Percentiles rank a stretch among this genome's conserved stretches.
Evolutionary conservation across 2,329 filamentous ascomycete genomes (phyloP).

Genomic region (Microsporum ferrugineum): DNA sequence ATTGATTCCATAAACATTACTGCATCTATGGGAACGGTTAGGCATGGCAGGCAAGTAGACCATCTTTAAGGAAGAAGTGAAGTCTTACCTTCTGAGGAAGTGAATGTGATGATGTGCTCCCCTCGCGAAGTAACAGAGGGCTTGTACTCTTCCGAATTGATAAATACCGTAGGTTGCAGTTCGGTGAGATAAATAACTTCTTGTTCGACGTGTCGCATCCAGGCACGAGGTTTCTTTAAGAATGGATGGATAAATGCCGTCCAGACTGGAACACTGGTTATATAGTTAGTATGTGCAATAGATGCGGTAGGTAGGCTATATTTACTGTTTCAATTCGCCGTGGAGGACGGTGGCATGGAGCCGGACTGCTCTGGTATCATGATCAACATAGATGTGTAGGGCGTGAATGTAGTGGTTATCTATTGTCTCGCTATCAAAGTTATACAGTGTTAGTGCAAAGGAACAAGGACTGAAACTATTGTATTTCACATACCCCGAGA

Average conservation of each 20-base stretch:
- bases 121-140: conserved; percentile 28
- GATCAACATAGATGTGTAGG: conserved; percentile 44
- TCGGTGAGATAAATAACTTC: conserved; percentile 40
- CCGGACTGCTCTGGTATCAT: conserved; percentile 40
- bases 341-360: conserved; percentile 46
- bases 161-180: conserved; percentile 43
- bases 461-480: not conserved
- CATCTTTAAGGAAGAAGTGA: not conserved
- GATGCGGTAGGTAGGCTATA: not conserved
- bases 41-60: not conserved
- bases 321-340: conserved; percentile 41
- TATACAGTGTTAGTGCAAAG: not conserved
- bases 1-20: not conserved
- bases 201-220: conserved; percentile 36
- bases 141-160: conserved; percentile 37
- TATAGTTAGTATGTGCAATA: not conserved
- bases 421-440: conserved; percentile 35
- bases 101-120: conserved; percentile 33
- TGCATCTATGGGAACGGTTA: not conserved
- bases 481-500: conserved; percentile 35
- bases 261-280: conserved; percentile 46
- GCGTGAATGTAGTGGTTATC: conserved; percentile 44
- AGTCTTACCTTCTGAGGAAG: conserved; percentile 20
- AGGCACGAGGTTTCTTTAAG: conserved; percentile 33
- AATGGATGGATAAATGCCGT: conserved; percentile 46